Base-by-base conservation (phyloP, 2,329 filamentous ascomycete species). In the Alternaria rosae region DNA sequence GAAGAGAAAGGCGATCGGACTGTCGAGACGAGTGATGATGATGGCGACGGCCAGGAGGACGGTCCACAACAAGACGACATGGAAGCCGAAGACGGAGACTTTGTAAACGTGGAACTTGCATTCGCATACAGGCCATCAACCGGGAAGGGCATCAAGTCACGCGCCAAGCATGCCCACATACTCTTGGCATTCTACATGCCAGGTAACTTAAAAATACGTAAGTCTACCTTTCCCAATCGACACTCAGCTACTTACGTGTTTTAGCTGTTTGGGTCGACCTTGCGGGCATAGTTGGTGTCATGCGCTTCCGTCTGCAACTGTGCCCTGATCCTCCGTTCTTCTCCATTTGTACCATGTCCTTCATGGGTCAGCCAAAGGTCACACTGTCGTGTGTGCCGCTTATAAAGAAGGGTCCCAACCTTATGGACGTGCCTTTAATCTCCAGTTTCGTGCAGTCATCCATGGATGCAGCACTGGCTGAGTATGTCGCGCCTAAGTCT, bases 241-340 rank as follows among this genome's bases (percentile, higher is more conserved):
- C 28, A 2, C 3, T 60, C 26, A 5, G 11, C 8, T 53, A 26
- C 70, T 78, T 51, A 78, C 54, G 48, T 48, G 1, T 8, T 54
- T 79, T 83, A 74, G 79, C 90, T 38, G 87, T 92, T 4, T 93
- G 91, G 90, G 91, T 93, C 5, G 90, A 93, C 70, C 81, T 93
- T 2, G 85, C 87, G 54, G 91, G 91, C 1, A 83, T 92, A 13
- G 85, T 93, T n/a, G 89, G 90, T 17, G 91, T 87, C 1, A 83
- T 91, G 79, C 85, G 91, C 5, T 71, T 92, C 57, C 86, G 91
- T 25, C 82, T 93, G 11, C 91, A 93, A 71, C 84, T 93, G 2
- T 91, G 88, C 2, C 90, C 91, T 0, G 91, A 93, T 69, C 91
- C 91, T 0, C 91, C 91, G 0, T 93, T 93, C 79, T 89, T 93